Evolutionary conservation across 202 grass and related monocot genomes (phyloP).

Genomic region (Zoysia matrella): DNA sequence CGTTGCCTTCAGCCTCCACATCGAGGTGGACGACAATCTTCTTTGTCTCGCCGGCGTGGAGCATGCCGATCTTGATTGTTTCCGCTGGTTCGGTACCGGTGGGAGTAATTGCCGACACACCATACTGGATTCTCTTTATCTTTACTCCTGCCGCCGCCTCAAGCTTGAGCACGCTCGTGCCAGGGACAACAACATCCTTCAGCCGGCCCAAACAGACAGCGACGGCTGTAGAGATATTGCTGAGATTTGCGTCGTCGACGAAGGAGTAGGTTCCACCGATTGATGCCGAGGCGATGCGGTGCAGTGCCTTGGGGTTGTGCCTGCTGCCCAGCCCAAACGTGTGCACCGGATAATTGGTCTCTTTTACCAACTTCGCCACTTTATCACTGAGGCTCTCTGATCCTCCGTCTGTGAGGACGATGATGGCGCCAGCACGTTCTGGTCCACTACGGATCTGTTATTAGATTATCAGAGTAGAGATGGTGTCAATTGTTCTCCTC

Average conservation of each 20-base stretch:
- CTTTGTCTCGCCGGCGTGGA: not conserved
- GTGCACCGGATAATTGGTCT: not conserved
- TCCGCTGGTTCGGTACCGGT: not conserved
- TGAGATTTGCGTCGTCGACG: not conserved
- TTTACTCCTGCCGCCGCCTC: not conserved
- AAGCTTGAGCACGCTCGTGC: not conserved
- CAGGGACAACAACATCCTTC: not conserved
- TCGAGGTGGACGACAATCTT: not conserved
- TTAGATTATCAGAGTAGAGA: too few species aligned
- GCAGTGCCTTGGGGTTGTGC: not conserved
- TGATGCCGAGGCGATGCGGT: not conserved
- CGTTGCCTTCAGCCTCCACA: not conserved
- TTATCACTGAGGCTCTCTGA: not conserved
- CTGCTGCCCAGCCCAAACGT: not conserved
- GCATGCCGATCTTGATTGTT: conserved; percentile 14
- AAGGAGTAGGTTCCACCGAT: not conserved
- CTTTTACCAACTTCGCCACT: not conserved
- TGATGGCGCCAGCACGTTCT: not conserved
- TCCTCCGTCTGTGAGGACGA: not conserved
- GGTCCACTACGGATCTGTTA: not conserved
- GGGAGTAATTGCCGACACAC: not conserved
- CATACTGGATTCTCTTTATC: not conserved
- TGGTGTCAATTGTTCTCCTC: too few species aligned
- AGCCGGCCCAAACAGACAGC: not conserved
- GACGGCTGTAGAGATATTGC: not conserved